Conservation (phyloP, 1,284 basidiomycete species). For the Pseudozyma hubeiensis region DNA sequence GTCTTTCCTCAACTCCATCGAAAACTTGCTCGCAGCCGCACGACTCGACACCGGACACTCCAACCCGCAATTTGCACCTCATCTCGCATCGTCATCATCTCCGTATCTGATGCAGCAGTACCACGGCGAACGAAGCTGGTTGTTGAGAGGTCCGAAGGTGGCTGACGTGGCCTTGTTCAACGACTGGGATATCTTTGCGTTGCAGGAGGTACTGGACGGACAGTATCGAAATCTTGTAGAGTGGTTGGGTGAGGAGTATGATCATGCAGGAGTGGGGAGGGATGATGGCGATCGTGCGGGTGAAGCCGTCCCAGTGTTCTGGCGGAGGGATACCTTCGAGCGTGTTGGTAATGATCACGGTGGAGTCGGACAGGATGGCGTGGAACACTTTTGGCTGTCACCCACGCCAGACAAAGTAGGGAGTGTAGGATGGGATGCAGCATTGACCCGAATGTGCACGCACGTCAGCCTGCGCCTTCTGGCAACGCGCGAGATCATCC, state of each 20-base stretch:
- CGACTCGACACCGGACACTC: slow-evolving; percentile 1
- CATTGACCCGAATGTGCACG: slow-evolving; percentile 56
- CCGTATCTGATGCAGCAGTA: slow-evolving; percentile 33
- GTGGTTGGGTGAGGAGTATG: slow-evolving; percentile 44
- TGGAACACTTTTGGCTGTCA: slow-evolving; percentile 57
- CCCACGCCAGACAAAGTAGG: slow-evolving; percentile 35
- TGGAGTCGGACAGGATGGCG: slow-evolving; percentile 44
- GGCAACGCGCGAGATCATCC: slow-evolving; percentile 41
- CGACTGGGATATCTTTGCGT: slow-evolving; percentile 52
- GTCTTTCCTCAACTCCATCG: slow-evolving; percentile 8
- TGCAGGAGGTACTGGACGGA: slow-evolving; percentile 56
- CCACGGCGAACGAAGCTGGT: slow-evolving; percentile 47
- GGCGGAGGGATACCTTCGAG: slow-evolving; percentile 39
- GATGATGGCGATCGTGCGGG: slow-evolving; percentile 44
- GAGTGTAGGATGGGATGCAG: slow-evolving; percentile 59
- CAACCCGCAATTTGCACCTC: background rate
- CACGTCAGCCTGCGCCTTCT: slow-evolving; percentile 44
- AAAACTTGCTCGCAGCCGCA: slow-evolving; percentile 11
- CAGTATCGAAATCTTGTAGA: slow-evolving; percentile 24
- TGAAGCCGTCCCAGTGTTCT: slow-evolving; percentile 58
- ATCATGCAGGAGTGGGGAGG: slow-evolving; percentile 45
- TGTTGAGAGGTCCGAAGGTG: slow-evolving; percentile 33
- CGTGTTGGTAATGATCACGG: slow-evolving; percentile 25
- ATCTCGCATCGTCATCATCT: slow-evolving; percentile 1
- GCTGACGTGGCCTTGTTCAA: slow-evolving; percentile 47